Evolutionary conservation across 495 filamentous ascomycete genomes (phyloP), one percentile per base, ranked within the genome.

Genomic region (Hyaloscypha hepaticicola): DNA sequence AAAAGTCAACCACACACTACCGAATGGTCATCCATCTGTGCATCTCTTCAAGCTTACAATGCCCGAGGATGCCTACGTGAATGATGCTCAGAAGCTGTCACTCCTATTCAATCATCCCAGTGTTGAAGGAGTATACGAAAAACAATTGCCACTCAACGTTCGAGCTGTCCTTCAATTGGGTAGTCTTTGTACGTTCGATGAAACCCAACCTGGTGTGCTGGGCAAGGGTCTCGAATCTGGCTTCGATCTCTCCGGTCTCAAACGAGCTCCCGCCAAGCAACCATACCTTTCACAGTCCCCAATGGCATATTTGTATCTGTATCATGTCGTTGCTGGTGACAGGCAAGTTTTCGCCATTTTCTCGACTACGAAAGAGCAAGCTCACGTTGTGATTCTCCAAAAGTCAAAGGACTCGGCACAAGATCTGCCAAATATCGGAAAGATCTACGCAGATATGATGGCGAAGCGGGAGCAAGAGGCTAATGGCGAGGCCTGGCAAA

Each of bases 121-220:
- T 71, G 89, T 98, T 5, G 95, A 99, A 74, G 95, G 96, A 27
- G 90, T 98, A 19, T 99, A 99, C 72, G 96, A 99, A 72, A 93
- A 88, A 72, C 89, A 96, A 65, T 81, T 99, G 5, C 91, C 96
- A 9, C 79, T 96, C 31, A 90, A 88, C 64, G 79, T 94, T 28
- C 84, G 93, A 49, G 95, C 92, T 12, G 81, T 98, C 33, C 81
- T 99, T 19, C 88, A 96, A 68, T 81, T 99, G 2, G 95, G 95
- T 48, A 96, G 88, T 72, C 78, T 88, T n/a, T 99, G 95, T 75
- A 97, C 93, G 19, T 97, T 98, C 70, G 93, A 99, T 72, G 88
- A 96, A 65, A 87, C 78, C 41, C 93, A 98, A 70, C 85, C 88
- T 57, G 95, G 94, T 64, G 94, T 96, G 16, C 85, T 99, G 24